Percentiles rank a stretch among this genome's conserved stretches.
These are phyloP conservation scores for Naumovozyma baii DNA, from an alignment of 805 yeast genomes.

Conservation along the genomic window DNA sequence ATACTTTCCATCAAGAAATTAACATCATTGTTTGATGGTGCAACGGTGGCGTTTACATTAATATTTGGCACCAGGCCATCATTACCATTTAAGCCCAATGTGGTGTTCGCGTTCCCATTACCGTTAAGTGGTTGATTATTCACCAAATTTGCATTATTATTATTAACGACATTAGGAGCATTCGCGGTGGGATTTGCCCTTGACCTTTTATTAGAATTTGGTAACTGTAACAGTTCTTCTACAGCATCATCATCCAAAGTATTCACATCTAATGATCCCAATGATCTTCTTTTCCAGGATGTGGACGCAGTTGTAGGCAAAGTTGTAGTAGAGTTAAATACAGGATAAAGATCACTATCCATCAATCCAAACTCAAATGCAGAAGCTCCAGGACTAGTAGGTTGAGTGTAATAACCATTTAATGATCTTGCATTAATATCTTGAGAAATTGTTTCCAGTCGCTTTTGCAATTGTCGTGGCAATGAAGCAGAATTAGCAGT, in stretches of 20 bases:
- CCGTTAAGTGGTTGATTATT: background rate
- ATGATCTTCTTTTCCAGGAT: slow-evolving; percentile 20
- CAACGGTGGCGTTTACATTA: background rate
- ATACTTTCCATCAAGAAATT: slow-evolving; percentile 6
- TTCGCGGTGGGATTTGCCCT: slow-evolving; percentile 3
- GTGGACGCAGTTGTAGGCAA: background rate
- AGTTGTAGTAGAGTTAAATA: background rate
- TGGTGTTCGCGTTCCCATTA: background rate
- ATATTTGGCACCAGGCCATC: background rate
- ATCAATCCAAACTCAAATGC: background rate
- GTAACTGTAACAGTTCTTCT: slow-evolving; percentile 24
- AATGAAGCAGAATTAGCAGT: slow-evolving; percentile 9
- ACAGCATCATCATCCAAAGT: slow-evolving; percentile 25
- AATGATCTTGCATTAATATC: slow-evolving; percentile 21
- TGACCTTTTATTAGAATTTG: slow-evolving; percentile 14
- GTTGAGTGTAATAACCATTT: slow-evolving; percentile 27
- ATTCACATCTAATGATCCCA: slow-evolving; percentile 19
- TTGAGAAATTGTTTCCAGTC: slow-evolving; percentile 21
- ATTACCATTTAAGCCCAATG: background rate
- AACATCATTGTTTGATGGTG: background rate
- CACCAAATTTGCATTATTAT: slow-evolving; percentile 2
- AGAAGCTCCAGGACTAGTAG: slow-evolving; percentile 26
- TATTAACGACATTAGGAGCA: background rate
- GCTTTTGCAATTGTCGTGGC: slow-evolving; percentile 23
- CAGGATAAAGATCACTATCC: background rate